phyloP scores from a whole-genome alignment of 2,329 filamentous ascomycete species.

The Colletotrichum agaves region DNA sequence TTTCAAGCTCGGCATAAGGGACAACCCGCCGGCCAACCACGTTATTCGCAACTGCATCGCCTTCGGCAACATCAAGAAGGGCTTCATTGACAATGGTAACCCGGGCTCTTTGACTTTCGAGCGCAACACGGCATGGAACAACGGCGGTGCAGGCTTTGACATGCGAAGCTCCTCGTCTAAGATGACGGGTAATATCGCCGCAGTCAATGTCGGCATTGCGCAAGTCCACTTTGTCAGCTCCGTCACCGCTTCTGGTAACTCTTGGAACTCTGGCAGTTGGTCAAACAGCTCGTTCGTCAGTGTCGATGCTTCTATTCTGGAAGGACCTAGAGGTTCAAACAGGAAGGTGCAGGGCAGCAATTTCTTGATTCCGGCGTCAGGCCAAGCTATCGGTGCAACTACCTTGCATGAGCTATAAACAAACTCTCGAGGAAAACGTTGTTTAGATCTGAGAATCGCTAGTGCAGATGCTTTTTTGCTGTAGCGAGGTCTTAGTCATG shows the following conservation, averaged over 20 bases:
- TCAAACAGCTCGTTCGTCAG: constrained; percentile 52
- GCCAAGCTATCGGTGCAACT: constrained; percentile 52
- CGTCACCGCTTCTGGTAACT: constrained; percentile 49
- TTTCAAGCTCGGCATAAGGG: constrained; percentile 56
- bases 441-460: neutral
- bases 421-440: neutral
- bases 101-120: constrained; percentile 52
- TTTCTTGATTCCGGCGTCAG: constrained; percentile 52
- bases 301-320: constrained; percentile 47
- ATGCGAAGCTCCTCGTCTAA: constrained; percentile 50
- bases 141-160: constrained; percentile 53
- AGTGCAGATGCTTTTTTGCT: no score
- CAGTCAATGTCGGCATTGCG: constrained; percentile 44
- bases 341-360: constrained; percentile 52
- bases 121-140: constrained; percentile 58
- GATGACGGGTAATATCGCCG: constrained; percentile 53
- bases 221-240: constrained; percentile 42
- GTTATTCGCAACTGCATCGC: constrained; percentile 55
- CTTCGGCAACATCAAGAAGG: constrained; percentile 54
- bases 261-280: constrained; percentile 53
- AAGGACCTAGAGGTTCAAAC: constrained; percentile 48
- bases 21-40: constrained; percentile 53
- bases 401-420: constrained; percentile 12
- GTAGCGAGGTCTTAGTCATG: no score
- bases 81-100: constrained; percentile 59